Conservation (phyloP, 306 rosid species). For the Begonia peltatifolia region DNA sequence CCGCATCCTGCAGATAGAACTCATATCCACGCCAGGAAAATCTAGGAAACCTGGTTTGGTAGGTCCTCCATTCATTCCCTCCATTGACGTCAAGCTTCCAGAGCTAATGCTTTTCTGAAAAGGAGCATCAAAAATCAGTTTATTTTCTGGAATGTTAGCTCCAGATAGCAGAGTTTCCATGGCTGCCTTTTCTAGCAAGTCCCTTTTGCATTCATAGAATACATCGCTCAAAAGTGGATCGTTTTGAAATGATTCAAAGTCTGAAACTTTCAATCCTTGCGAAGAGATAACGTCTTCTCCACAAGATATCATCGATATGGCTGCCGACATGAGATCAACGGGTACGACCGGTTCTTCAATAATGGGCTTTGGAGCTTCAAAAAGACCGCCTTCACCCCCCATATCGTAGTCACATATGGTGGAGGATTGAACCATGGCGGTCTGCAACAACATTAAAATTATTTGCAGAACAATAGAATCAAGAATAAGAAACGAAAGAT, state of each 20-base stretch:
- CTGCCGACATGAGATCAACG: slow-evolving; percentile 53
- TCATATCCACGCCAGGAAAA: slow-evolving; percentile 50
- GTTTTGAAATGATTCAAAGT: slow-evolving; percentile 56
- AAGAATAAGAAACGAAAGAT: not conserved
- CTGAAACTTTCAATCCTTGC: slow-evolving; percentile 53
- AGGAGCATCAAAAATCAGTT: slow-evolving; percentile 25
- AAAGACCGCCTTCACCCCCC: slow-evolving; percentile 87
- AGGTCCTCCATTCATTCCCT: slow-evolving; percentile 54
- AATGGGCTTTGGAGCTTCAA: slow-evolving; percentile 83
- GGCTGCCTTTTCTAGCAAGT: slow-evolving; percentile 60
- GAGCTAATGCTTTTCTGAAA: slow-evolving; percentile 62
- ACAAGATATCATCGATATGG: slow-evolving; percentile 69
- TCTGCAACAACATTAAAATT: not conserved
- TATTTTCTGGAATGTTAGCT: slow-evolving; percentile 44
- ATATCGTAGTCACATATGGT: slow-evolving; percentile 64
- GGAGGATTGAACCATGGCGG: slow-evolving; percentile 20
- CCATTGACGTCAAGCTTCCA: slow-evolving; percentile 62
- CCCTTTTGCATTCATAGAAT: slow-evolving; percentile 67
- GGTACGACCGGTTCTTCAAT: slow-evolving; percentile 44
- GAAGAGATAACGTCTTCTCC: slow-evolving; percentile 58
- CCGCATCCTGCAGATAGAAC: slow-evolving; percentile 65
- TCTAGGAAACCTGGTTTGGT: slow-evolving; percentile 55
- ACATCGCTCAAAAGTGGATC: slow-evolving; percentile 77
- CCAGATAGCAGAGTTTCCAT: slow-evolving; percentile 39
- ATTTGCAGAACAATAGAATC: not conserved